A percentile compares a stretch with the other conserved stretches of the same genome.
These are phyloP conservation scores for Rhizoclosmatium globosum DNA, from an alignment of 192 early-diverging fungal genomes.

Conservation along the genomic window DNA sequence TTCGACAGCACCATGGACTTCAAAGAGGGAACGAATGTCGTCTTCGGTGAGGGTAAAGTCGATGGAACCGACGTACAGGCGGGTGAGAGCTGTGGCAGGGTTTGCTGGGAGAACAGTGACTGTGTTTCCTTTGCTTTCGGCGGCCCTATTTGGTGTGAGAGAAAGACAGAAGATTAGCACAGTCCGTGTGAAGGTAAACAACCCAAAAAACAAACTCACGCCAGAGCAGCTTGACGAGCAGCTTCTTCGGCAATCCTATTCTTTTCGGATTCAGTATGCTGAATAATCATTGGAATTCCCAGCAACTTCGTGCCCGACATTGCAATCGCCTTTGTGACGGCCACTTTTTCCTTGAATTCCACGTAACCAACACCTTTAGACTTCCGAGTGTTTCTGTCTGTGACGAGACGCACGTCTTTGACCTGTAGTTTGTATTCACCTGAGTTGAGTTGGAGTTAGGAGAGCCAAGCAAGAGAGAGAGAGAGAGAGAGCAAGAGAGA, in stretches of 20 bases:
- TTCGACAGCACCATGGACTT: slow-evolving; percentile 86
- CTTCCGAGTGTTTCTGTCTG: slow-evolving; percentile 73
- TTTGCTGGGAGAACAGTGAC: too few species aligned
- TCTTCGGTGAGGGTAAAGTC: slow-evolving; percentile 58
- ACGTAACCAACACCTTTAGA: slow-evolving; percentile 96
- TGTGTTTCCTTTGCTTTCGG: slow-evolving; percentile 45
- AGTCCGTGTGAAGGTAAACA: background rate
- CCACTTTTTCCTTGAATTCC: slow-evolving; percentile 89
- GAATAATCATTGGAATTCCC: slow-evolving; percentile 93
- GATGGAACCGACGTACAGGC: slow-evolving; percentile 59
- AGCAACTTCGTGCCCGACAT: slow-evolving; percentile 88
- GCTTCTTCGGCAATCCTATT: slow-evolving; percentile 73
- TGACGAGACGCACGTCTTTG: slow-evolving; percentile 84
- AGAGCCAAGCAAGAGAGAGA: slow-evolving; percentile 53
- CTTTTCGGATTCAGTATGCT: slow-evolving; percentile 93
- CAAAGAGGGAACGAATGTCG: slow-evolving; percentile 84
- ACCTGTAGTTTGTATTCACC: slow-evolving; percentile 43
- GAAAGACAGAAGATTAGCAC: background rate
- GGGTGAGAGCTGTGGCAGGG: slow-evolving; percentile 26
- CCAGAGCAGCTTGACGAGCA: slow-evolving; percentile 33
- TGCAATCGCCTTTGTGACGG: slow-evolving; percentile 84
- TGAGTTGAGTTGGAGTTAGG: background rate
- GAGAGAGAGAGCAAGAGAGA: slow-evolving; percentile 62
- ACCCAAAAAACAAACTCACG: slow-evolving; percentile 22
- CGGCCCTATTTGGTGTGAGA: slow-evolving; percentile 21